phyloP scores from a whole-genome alignment of 805 yeast genomes.

The Nakazawaea wickerhamii region DNA sequence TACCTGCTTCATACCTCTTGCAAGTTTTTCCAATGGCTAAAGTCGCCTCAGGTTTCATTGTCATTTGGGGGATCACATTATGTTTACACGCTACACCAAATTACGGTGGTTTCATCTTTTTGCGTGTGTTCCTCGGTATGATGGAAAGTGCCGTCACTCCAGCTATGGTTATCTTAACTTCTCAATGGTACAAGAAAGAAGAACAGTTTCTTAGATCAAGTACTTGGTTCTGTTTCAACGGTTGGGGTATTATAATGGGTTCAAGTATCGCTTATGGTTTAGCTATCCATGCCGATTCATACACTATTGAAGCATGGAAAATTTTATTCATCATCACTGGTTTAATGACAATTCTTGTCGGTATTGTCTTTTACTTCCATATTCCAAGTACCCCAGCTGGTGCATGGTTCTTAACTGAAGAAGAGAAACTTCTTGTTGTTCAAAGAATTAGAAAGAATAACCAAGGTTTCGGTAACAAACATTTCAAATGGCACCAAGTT shows the following conservation, averaged over 20 bases:
- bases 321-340: slow-evolving; percentile 56
- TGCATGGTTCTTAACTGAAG: slow-evolving; percentile 30
- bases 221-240: slow-evolving; percentile 30
- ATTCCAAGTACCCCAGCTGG: slow-evolving; percentile 46
- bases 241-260: slow-evolving; percentile 41
- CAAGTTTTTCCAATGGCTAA: slow-evolving; percentile 53
- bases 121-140: slow-evolving; percentile 42
- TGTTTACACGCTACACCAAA: slow-evolving; percentile 42
- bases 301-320: slow-evolving; percentile 45
- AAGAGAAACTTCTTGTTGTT: slow-evolving; percentile 36
- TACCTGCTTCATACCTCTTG: slow-evolving; percentile 33
- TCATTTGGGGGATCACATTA: slow-evolving; percentile 52
- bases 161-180: slow-evolving; percentile 44
- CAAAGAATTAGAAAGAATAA: slow-evolving; percentile 42
- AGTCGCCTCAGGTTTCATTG: slow-evolving; percentile 37
- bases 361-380: slow-evolving; percentile 34
- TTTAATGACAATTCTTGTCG: slow-evolving; percentile 43
- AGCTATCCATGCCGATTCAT: slow-evolving; percentile 36
- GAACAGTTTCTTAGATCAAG: slow-evolving; percentile 23
- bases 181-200: slow-evolving; percentile 44
- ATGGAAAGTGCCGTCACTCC: slow-evolving; percentile 51
- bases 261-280: slow-evolving; percentile 46
- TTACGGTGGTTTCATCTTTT: slow-evolving; percentile 26
- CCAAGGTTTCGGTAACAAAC: slow-evolving; percentile 46
- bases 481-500: slow-evolving; percentile 39